A percentile compares a stretch with the other conserved stretches of the same genome.
These are phyloP conservation scores for Phytophthora agathidicida DNA, from an alignment of 352 stramenopile species.

Conservation along the genomic window DNA sequence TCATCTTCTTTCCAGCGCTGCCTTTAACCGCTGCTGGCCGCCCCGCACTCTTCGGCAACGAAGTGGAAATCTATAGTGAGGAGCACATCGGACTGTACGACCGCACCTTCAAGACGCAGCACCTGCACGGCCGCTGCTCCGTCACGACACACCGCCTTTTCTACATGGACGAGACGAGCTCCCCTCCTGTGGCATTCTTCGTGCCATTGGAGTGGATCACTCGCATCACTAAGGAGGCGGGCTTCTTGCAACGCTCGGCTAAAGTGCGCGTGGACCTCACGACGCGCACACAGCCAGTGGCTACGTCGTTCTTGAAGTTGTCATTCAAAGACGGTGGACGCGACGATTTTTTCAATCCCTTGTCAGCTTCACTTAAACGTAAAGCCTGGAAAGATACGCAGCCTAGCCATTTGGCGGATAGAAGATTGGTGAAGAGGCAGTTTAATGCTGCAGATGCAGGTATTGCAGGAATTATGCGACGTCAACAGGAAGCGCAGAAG, in stretches of 20 bases:
- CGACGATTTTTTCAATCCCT: conserved; percentile 84
- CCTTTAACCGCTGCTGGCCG: conserved; percentile 72
- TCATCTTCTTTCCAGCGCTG: conserved; percentile 60
- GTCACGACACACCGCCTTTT: conserved; percentile 88
- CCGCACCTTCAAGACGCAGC: conserved; percentile 74
- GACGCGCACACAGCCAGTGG: conserved; percentile 36
- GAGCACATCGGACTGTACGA: conserved; percentile 87
- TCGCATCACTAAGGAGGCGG: conserved; percentile 77
- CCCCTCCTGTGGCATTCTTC: conserved; percentile 64
- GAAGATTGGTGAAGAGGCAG: conserved; percentile 75
- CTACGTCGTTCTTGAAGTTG: conserved; percentile 80
- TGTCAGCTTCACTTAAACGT: conserved; percentile 68
- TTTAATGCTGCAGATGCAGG: conserved; percentile 82
- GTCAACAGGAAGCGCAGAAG: conserved; percentile 81
- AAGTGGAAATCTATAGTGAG: conserved; percentile 90
- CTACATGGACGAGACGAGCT: conserved; percentile 71
- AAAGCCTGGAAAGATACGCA: conserved; percentile 83
- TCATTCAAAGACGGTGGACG: conserved; percentile 88
- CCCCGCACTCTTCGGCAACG: conserved; percentile 73
- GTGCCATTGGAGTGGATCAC: conserved; percentile 77
- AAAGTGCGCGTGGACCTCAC: conserved; percentile 83
- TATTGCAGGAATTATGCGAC: conserved; percentile 82
- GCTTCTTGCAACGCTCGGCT: conserved; percentile 83
- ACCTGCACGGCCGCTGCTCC: conserved; percentile 72
- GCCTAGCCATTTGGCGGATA: conserved; percentile 73